Conservation (phyloP, 2,329 filamentous ascomycete species). For the Geosmithia flava region DNA sequence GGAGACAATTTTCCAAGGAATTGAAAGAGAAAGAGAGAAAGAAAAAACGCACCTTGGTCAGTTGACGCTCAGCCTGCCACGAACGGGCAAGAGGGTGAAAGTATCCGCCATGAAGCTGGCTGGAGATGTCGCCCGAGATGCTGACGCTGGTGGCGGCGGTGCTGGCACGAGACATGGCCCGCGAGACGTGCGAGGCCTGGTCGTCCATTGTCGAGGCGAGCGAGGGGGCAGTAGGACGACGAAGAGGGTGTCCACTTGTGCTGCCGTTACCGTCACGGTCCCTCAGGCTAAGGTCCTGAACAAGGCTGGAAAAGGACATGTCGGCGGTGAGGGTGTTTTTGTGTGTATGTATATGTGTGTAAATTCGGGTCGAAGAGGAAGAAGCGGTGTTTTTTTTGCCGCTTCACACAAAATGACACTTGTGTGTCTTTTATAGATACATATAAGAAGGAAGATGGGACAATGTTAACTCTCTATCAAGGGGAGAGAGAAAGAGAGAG, state of each 20-base stretch:
- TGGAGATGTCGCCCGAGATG: conserved; percentile 65
- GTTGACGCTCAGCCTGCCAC: conserved; percentile 75
- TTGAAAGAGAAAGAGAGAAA: neutral
- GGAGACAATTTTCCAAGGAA: neutral
- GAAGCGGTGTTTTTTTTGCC: neutral
- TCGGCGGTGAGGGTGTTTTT: neutral
- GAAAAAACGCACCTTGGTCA: conserved; percentile 56
- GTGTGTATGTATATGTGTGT: neutral
- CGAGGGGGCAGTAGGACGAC: conserved; percentile 29
- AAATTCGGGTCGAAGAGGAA: too few relatives aligned
- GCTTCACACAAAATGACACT: too few relatives aligned
- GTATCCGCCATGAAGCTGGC: conserved; percentile 74
- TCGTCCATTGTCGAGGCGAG: conserved; percentile 48
- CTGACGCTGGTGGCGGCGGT: conserved; percentile 56
- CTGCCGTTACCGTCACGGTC: conserved; percentile 40
- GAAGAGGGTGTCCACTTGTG: conserved; percentile 15
- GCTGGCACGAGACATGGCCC: conserved; percentile 54
- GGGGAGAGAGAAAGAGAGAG: neutral
- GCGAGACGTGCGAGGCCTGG: conserved; percentile 46
- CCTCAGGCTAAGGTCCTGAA: conserved; percentile 51
- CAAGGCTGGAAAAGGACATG: conserved; percentile 58
- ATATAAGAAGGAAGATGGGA: too few relatives aligned
- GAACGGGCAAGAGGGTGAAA: conserved; percentile 66
- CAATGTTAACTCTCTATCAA: neutral
- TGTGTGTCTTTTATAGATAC: too few relatives aligned